Percentiles rank a stretch among this genome's conserved stretches.
These are phyloP conservation scores for Leccinum aurantiacum DNA, from an alignment of 768 basidiomycete genomes.

Conservation along the genomic window DNA sequence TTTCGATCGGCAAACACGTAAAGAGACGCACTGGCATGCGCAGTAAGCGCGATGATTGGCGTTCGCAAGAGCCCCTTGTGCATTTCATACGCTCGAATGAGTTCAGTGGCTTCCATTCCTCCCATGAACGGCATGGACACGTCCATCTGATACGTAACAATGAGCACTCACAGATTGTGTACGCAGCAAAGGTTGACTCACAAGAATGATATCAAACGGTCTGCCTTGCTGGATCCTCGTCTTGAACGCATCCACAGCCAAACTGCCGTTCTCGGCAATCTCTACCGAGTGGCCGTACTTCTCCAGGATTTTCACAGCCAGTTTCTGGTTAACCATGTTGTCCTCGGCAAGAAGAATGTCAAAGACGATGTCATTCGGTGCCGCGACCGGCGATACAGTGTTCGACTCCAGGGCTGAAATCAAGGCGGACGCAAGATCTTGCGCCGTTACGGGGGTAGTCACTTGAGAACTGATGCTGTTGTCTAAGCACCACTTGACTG, in stretches of 20 bases:
- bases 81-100: conserved; percentile 84
- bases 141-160: conserved; percentile 72
- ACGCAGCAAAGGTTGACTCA: conserved; percentile 39
- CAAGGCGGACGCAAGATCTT: conserved; percentile 89
- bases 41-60: conserved; percentile 95
- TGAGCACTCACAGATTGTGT: not conserved
- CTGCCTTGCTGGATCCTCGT: conserved; percentile 63
- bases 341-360: conserved; percentile 97
- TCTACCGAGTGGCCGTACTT: conserved; percentile 94
- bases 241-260: conserved; percentile 92
- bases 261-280: conserved; percentile 95
- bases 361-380: conserved; percentile 82
- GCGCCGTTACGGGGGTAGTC: conserved; percentile 83
- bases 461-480: conserved; percentile 95
- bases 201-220: conserved; percentile 91
- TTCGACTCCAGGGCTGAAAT: conserved; percentile 94
- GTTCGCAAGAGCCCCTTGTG: conserved; percentile 67
- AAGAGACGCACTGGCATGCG: conserved; percentile 82
- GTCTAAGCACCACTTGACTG: conserved; percentile 95
- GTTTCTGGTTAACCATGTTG: conserved; percentile 92
- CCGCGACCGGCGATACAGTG: conserved; percentile 84
- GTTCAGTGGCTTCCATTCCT: conserved; percentile 94
- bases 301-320: conserved; percentile 95
- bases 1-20: not conserved
- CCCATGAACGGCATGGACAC: conserved; percentile 99